These are phyloP conservation scores for Sporobolomyces pararoseus DNA, from an alignment of 768 basidiomycete genomes.

Conservation along the genomic window DNA sequence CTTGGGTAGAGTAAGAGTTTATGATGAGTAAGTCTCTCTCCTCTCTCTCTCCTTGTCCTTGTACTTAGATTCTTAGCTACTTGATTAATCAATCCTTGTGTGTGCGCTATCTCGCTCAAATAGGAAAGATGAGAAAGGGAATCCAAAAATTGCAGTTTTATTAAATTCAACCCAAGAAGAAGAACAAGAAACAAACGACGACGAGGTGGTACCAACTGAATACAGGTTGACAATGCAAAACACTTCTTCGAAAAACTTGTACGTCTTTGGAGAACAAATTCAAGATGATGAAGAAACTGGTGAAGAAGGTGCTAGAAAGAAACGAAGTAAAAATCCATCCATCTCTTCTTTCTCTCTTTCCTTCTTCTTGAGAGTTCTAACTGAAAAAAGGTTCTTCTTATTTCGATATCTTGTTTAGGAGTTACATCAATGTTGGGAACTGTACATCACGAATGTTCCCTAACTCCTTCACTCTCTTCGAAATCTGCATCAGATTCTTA, in stretches of 20 bases:
- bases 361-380: not conserved
- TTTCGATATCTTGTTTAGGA: constrained; percentile 10
- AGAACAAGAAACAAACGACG: constrained; percentile 31
- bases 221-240: constrained; percentile 88
- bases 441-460: constrained; percentile 44
- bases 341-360: not conserved
- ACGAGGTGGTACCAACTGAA: constrained; percentile 55
- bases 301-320: constrained; percentile 33
- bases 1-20: constrained; percentile 80
- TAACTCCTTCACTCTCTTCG: constrained; percentile 36
- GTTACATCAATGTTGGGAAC: constrained; percentile 38
- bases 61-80: too few relatives aligned
- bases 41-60: not conserved
- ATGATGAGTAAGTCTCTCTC: constrained; percentile 51
- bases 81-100: constrained; percentile 45
- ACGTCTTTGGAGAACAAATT: constrained; percentile 76
- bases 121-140: constrained; percentile 38
- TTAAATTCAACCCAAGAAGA: constrained; percentile 51
- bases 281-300: constrained; percentile 63
- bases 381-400: not conserved
- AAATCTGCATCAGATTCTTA: constrained; percentile 39
- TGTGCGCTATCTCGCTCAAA: too few relatives aligned
- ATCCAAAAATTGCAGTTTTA: constrained; percentile 39
- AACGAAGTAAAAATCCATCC: constrained; percentile 27
- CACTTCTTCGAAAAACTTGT: constrained; percentile 69